Conservation (phyloP, 306 rosid species). For the Vigna reflexopilosa region DNA sequence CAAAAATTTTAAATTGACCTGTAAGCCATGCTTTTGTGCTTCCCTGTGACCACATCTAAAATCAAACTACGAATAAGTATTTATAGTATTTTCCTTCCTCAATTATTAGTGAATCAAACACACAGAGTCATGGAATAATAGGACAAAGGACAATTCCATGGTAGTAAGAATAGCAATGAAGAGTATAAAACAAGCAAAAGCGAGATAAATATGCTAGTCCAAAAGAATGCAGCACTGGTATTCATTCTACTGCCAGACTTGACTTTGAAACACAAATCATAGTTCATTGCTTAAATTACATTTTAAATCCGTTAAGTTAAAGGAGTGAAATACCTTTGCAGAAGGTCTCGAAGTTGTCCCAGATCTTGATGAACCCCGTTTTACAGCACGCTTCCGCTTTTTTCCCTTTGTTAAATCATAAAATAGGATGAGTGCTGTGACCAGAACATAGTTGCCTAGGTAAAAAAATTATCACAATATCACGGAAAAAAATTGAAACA, state of each 20-base stretch:
- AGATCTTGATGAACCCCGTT: constrained; percentile 66
- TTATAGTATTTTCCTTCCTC: background rate
- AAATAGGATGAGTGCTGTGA: constrained; percentile 31
- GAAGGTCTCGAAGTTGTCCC: constrained; percentile 67
- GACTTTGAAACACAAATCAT: background rate
- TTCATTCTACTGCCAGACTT: background rate
- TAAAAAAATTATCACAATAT: constrained; percentile 4
- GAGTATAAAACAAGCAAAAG: constrained; percentile 28
- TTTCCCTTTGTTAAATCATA: constrained; percentile 53
- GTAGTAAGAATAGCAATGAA: background rate
- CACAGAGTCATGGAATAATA: background rate
- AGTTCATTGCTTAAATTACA: constrained; percentile 34
- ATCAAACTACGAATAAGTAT: background rate
- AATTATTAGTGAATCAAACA: background rate
- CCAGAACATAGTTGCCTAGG: background rate
- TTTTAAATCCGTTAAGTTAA: constrained; percentile 14
- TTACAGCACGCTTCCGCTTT: constrained; percentile 72
- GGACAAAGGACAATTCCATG: background rate
- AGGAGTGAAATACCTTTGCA: constrained; percentile 64
- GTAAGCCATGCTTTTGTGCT: too few species aligned
- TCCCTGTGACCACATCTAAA: too few species aligned
- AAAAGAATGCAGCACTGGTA: background rate
- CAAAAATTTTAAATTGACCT: too few species aligned
- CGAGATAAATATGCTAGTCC: background rate
- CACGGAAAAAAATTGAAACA: constrained; percentile 10